Evolutionary conservation across 208 protist species (phyloP), one percentile per base, ranked within the genome.

Genomic region (Leishmania tarentolae): DNA sequence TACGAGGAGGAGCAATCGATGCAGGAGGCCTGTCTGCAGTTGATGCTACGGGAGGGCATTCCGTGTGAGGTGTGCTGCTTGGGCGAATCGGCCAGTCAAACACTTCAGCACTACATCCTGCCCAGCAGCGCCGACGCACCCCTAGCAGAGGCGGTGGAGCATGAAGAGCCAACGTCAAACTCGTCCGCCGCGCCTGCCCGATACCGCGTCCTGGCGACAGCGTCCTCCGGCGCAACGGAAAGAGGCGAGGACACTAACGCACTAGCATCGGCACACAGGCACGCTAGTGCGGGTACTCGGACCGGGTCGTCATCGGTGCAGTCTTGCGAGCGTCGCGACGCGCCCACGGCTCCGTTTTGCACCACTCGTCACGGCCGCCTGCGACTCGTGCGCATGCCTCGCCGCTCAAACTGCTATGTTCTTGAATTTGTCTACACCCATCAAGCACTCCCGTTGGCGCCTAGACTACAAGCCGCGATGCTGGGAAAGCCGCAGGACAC

Each of bases 381-480:
- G 52, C 87, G 89, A 21, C 89, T 93, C 59, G 83, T 87, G 57
- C 87, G 79, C 76, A 42, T 86, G 78, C 72, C 85, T 75, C 61
- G 89, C 81, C 80, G 82, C 19, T 72, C 76, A 17, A 77, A 79
- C 82, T 44, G 52, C 81, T 96, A 90, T 76, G 86, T 84, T 7
- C 85, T 96, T 0, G 93, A 94, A 83, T 94, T 96, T 71, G 83
- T 91, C 3, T 94, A 96, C 78, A 84, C 84, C 35, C 86, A 90
- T n/a, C 83, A 92, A 65, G 85, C 80, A 8, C 79, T 87, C 46
- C 90, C 90, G 13, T 76, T 91, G 19, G 69, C 90, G 37, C 87
- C 80, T 17, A 80, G 83, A 1, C 50, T 91, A 59, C 79, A 75
- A 69, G 84, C 75, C 35, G 87, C 87, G 28, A 46, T 89, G 78